Evolutionary conservation across 2,329 filamentous ascomycete species (phyloP), one percentile per base, ranked within the genome.

Genomic region (Paraconiothyrium brasiliense): DNA sequence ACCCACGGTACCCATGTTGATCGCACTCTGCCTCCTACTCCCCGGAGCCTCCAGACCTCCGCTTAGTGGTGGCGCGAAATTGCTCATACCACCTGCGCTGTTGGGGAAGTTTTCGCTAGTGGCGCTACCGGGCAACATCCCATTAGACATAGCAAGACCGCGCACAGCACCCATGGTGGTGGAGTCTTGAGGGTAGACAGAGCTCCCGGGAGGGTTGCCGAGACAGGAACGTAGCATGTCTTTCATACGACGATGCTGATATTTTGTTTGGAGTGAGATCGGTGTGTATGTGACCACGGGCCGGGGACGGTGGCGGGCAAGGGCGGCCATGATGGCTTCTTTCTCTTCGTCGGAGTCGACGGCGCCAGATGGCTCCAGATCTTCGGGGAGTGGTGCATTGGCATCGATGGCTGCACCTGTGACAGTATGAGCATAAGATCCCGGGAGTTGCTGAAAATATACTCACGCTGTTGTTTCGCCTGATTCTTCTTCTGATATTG

Each of bases 321-420:
- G 85, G 8, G 92, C 92, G 35, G 86, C 84, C 93, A 98, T 97
- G 55, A 98, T 92, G 0, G 90, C 86, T 52, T 93, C 90, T 54
- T 92, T 93, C 79, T 99, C 95, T 82, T 98, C 95, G 75, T 99
- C 95, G 2, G 92, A 95, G 78, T 99, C 95, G 41, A 99, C 88
- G 1, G 92, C 72, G 2, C 89, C 92, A 1, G 79, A 78, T 6
- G 88, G 89, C 63, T 92, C 92, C 60, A 87, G 87, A 50, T 96
- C 92, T 71, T 97, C 93, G 70, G 94, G 92, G 20, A 95, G 81
- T 2, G 93, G 94, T 1, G 94, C 94, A 76, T 96, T 97, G 59
- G 95, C 94, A 76, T 98, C 94, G 68, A 99, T 91, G 41, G 94
- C 93, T 39, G 94, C 94, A 82, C 97, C 92, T 95, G 76, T 11